Evolutionary conservation across 73 alveolate genomes (phyloP), one percentile per base, ranked within the genome.

Genomic region (Paramecium sexaurelia): DNA sequence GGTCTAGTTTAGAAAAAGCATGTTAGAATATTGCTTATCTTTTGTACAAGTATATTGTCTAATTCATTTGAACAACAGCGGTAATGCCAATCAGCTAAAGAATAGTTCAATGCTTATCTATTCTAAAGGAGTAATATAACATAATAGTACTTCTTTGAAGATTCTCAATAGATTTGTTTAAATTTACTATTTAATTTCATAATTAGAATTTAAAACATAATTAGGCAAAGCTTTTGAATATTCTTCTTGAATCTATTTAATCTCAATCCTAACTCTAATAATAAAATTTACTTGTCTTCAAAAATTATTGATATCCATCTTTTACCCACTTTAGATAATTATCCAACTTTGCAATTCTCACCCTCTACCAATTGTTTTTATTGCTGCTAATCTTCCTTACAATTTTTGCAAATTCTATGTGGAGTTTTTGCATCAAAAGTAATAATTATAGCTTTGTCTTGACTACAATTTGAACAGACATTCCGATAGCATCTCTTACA

Each of bases 41-140:
- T 45, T 26, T 78, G 11, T 19, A 78, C 43, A 13, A 78, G 33
- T 3, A 24, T 41, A 43, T 78, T 78, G 27, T 78, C 90, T 22
- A 13, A 24, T 43, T 78, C 90, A 20, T 78, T 78, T 41, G 36
- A 13, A 29, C 61, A 37, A 9, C 75, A 37, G 19, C 55, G 55
- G 41, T 39, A 41, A 24, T 78, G 73, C 90, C 90, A 78, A 78
- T 78, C 90, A 78, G 55, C 26, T 22, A 78, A 33, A 41, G 90
- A 78, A 78, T 78, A 78, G 41, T 78, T 78, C 15, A 78, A 19
- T 20, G 29, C n/a, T 78, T 20, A 40, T 78, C 55, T 78, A 27
- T 61, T 61, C 83, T 61, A 61, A 29, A 61, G 3, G 17, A 32
- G 29, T 0, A n/a, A 6, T 17, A 17, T n/a, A 61, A 61, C 26